Base-by-base conservation (phyloP, 257 asterid species). In the Petunia secreta region DNA sequence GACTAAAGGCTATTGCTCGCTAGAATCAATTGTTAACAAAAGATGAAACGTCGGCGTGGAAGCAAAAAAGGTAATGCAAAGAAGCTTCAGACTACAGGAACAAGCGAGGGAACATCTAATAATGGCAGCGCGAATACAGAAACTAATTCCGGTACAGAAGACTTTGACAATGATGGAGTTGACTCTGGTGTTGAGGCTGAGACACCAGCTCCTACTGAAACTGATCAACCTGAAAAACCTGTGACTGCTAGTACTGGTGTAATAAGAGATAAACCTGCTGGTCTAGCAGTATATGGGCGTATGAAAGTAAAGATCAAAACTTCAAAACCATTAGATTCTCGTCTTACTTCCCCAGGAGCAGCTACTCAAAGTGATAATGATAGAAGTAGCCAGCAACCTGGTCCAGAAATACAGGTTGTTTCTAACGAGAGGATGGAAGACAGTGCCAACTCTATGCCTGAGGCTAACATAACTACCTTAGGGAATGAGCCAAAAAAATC, bases 301-400 rank as follows among this genome's bases (percentile, higher is more conserved):
- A 96, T 96, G 55, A 96, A 92, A 89, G 99, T 96, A 74, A 94
- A 89, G 86, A 90, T 96, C 80, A 96, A 94, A 85, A 89, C 86
- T 39, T 91, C 97, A 8, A 96, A 94, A 82, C 69, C 89, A 57
- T 85, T 93, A 81, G 99, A 92, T 54, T 48, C 92, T 55, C 97
- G 83, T 76, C 89, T 34, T 73, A 60, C 86, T 80, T 82, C 92
- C 80, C 83, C 97, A 58, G 94, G 90, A 82, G 87, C 90, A 76
- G 91, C 80, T 11, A 80, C 89, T 78, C 95, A 82, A 11, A 93
- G 95, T 82, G 98, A 93, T 81, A 89, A 93, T 65, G 96, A 93
- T 68, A 95, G 90, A 87, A 89, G 92, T 79, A 84, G 87, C 85
- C 92, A 81, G 74, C 92, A 86, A 82, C 84, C 88, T 52, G 91